phyloP scores from a whole-genome alignment of 176 grass and related monocot species.

The bread wheat (Triticum aestivum) region IWGSC_CS_RefSeq_v2.1 NC_057798.1:803736007-803736506 shows the following conservation, averaged over 20 bases:
- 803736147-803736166: neutral
- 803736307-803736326: too few relatives aligned
- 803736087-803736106: neutral
- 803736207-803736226: neutral
- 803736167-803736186: conserved; percentile 1
- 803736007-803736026: neutral
- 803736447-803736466: neutral
- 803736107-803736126: too few relatives aligned
- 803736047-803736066: neutral
- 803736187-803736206: neutral
- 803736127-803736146: too few relatives aligned
- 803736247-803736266: neutral
- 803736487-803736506: neutral
- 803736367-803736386: neutral
- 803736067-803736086: neutral
- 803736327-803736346: too few relatives aligned
- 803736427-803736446: neutral
- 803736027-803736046: neutral
- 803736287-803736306: too few relatives aligned
- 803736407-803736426: neutral
- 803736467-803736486: neutral
- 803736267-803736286: neutral
- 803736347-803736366: too few relatives aligned
- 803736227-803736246: neutral
- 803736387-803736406: neutral